A percentile compares a stretch with the other conserved stretches of the same genome.
These are phyloP conservation scores for Diplodia mutila DNA, from an alignment of 2,329 filamentous ascomycete species.

Conservation along the genomic window DNA sequence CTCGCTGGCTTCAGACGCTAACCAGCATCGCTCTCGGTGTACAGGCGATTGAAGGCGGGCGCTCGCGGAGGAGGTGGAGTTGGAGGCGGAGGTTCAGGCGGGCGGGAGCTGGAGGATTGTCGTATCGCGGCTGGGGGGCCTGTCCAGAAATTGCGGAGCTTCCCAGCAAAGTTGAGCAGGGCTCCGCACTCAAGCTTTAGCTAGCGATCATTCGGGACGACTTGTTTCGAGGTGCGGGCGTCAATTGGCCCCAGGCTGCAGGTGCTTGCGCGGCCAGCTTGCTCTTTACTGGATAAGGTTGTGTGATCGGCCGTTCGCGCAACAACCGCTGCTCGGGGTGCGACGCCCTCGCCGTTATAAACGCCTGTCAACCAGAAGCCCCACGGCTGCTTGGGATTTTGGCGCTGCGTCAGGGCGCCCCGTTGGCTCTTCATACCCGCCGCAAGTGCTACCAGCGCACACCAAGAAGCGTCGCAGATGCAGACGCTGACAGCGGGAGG, in stretches of 20 bases:
- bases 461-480: too few species aligned
- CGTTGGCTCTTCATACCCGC: neutral
- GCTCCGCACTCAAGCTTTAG: slow-evolving; percentile 15
- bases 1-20: neutral
- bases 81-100: neutral
- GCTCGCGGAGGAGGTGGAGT: slow-evolving; percentile 1
- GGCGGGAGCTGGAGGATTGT: slow-evolving; percentile 1
- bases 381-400: neutral
- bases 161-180: slow-evolving; percentile 13
- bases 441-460: too few species aligned
- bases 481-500: neutral
- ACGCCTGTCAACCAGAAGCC: neutral
- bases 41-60: neutral
- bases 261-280: slow-evolving; percentile 20
- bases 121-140: slow-evolving; percentile 16
- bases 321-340: slow-evolving; percentile 6
- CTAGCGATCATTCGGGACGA: slow-evolving; percentile 20
- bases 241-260: slow-evolving; percentile 6
- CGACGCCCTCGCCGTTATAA: slow-evolving; percentile 12
- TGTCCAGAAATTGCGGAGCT: slow-evolving; percentile 16
- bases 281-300: slow-evolving; percentile 21
- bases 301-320: slow-evolving; percentile 23
- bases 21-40: neutral
- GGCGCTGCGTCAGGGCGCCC: too few species aligned
- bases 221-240: slow-evolving; percentile 12